Evolutionary conservation across 208 protist species (phyloP), one percentile per base, ranked within the genome.

Genomic region (Trypanosoma cruzi): DNA sequence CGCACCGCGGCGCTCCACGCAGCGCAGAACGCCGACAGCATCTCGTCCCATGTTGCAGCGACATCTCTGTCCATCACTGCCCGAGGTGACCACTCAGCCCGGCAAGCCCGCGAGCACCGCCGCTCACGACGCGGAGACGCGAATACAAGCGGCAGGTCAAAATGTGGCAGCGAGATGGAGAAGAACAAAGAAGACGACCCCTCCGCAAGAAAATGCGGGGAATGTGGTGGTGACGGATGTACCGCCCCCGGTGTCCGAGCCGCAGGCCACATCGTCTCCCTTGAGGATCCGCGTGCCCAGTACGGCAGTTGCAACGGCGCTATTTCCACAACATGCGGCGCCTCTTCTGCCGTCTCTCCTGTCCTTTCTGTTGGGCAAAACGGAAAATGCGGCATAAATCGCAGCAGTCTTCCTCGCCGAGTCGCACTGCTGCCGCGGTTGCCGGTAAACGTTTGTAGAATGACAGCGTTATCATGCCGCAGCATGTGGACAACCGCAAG

Each of bases 401-500:
- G 50, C 56, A 22, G 40, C 57, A 20, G 46, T 13, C 44, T 52
- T 57, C 24, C 24, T 10, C 32, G 36, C 32, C 18, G 20, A 44
- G 24, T 2, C 34, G 36, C 32, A 24, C 8, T 18, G 32, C 32
- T 46, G 56, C 32, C 28, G 29, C 44, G 28, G 20, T 24, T 42
- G 20, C 28, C n/a, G n/a, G 14, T 31, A 31, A 34, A 57, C n/a
- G 66, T 55, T 22, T 56, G 34, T 56, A 71, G 59, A 60, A 64
- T 52, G 26, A 53, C 34, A 36, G 22, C 49, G 32, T 60, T 37
- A 24, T 73, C 59, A 24, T 60, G 46, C 4, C 50, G 56, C 50
- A 73, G 59, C 62, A 42, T 74, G 53, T 56, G 67, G 1, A 74
- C 7, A 5, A 63, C 16, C 18, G 69, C 69, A 26, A 74, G 52